Conservation (phyloP, 2,329 filamentous ascomycete genomes). For the Microcyclospora pomicola region DNA sequence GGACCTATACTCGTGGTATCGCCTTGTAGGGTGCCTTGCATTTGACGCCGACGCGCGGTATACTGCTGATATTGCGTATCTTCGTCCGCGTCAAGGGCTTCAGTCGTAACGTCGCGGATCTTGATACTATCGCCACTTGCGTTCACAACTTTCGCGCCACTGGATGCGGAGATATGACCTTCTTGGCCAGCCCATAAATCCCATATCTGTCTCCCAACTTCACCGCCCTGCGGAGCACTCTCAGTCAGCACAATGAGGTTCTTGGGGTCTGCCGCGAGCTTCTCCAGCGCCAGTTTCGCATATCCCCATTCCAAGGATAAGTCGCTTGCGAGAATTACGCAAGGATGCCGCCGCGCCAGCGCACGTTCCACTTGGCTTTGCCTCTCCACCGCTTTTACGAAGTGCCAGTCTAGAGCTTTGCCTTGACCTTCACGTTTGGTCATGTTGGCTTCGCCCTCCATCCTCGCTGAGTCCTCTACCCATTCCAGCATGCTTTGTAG, state of each 20-base stretch:
- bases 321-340: slow-evolving; percentile 85
- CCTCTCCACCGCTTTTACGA: slow-evolving; percentile 69
- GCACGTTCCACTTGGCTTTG: slow-evolving; percentile 66
- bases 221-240: slow-evolving; percentile 33
- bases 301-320: slow-evolving; percentile 89
- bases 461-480: slow-evolving; percentile 94
- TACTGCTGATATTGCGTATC: slow-evolving; percentile 79
- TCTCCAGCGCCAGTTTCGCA: slow-evolving; percentile 63
- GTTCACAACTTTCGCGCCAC: slow-evolving; percentile 37
- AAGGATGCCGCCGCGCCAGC: slow-evolving; percentile 38
- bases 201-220: slow-evolving; percentile 53
- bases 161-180: slow-evolving; percentile 7
- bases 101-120: slow-evolving; percentile 30
- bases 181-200: slow-evolving; percentile 31
- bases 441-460: slow-evolving; percentile 45
- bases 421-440: slow-evolving; percentile 25
- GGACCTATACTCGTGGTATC: slow-evolving; percentile 53
- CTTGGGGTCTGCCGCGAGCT: slow-evolving; percentile 58
- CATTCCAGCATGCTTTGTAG: slow-evolving; percentile 94
- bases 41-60: slow-evolving; percentile 72
- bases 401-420: slow-evolving; percentile 65
- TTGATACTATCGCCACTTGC: slow-evolving; percentile 41
- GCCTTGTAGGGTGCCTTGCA: slow-evolving; percentile 68
- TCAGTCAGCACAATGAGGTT: slow-evolving; percentile 87
- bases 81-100: slow-evolving; percentile 64